Evolutionary conservation across 2,329 filamentous ascomycete species (phyloP).

Genomic region (Scopulariopsis brevicaulis): DNA sequence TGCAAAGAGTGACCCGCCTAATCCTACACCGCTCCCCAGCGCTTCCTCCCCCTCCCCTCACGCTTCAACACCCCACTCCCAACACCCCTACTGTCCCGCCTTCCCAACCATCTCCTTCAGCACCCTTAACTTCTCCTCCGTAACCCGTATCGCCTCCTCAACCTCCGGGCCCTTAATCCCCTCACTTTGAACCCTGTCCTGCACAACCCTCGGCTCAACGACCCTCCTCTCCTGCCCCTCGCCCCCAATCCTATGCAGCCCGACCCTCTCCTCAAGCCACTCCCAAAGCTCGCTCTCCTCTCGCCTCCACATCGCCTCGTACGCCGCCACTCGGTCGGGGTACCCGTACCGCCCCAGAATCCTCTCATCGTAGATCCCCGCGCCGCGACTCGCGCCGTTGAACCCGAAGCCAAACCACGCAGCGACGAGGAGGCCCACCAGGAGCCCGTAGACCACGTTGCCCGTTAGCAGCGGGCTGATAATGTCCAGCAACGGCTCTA

Average conservation of each 20-base stretch:
- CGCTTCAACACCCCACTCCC: neutral
- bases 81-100: constrained; percentile 17
- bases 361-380: constrained; percentile 15
- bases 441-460: constrained; percentile 65
- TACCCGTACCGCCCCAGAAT: constrained; percentile 27
- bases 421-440: constrained; percentile 62
- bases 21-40: neutral
- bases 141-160: constrained; percentile 70
- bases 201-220: constrained; percentile 42
- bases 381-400: constrained; percentile 19
- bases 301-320: constrained; percentile 84
- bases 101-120: constrained; percentile 60
- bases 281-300: constrained; percentile 88
- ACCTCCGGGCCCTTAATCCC: constrained; percentile 64
- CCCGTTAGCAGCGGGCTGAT: constrained; percentile 61
- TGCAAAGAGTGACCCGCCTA: neutral
- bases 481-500: constrained; percentile 61
- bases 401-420: constrained; percentile 60
- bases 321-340: constrained; percentile 65
- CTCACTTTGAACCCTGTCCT: constrained; percentile 46
- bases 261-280: constrained; percentile 81
- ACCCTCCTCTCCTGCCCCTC: constrained; percentile 29
- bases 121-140: constrained; percentile 70
- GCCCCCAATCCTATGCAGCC: constrained; percentile 48
- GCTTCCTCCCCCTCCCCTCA: neutral